Evolutionary conservation across 768 basidiomycete species (phyloP).

Genomic region (Pleurotus ostreatus): DNA sequence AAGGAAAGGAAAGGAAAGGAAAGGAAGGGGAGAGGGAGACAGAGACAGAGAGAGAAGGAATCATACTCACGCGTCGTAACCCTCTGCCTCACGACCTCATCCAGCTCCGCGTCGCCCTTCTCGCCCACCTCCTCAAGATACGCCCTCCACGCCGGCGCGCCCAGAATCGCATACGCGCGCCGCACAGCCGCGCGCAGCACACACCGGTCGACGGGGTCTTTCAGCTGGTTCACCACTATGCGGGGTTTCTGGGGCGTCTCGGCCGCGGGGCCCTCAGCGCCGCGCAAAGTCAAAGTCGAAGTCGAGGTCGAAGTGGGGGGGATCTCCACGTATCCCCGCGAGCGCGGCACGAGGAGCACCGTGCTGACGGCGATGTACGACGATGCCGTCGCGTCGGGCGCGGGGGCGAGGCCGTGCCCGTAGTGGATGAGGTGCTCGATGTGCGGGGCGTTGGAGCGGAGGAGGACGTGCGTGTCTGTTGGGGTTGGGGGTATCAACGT

Average conservation of each 20-base stretch:
- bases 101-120: not conserved
- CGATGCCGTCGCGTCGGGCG: not conserved
- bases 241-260: not conserved
- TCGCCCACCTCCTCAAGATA: not conserved
- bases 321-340: conserved; percentile 1
- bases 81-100: not conserved
- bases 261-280: not conserved
- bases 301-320: not conserved
- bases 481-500: not conserved
- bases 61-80: not conserved
- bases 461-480: not conserved
- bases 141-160: conserved; percentile 1
- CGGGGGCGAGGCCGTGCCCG: conserved; percentile 3
- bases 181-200: not conserved
- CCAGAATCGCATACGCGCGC: not conserved
- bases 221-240: conserved; percentile 4
- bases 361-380: not conserved
- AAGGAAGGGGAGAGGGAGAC: not conserved
- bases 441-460: not conserved
- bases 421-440: conserved; percentile 6
- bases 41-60: too few relatives aligned
- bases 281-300: not conserved
- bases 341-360: conserved; percentile 1
- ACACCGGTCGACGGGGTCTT: not conserved
- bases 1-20: not conserved